A percentile compares a stretch with the other conserved stretches of the same genome.
Evolutionary conservation across 129 eudicot genomes (phyloP).

Genomic region (Flaveria bidentis): DNA sequence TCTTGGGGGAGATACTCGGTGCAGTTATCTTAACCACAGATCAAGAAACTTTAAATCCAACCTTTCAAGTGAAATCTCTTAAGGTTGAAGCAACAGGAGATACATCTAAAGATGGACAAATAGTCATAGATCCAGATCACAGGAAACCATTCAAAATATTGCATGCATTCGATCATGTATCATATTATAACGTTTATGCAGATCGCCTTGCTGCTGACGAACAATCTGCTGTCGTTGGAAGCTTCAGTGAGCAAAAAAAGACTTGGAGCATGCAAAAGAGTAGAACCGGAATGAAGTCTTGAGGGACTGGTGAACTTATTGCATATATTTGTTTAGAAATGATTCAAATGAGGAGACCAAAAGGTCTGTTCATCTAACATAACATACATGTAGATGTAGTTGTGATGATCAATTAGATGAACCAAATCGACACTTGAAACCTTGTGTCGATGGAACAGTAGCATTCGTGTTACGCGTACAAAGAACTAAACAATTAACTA

Average conservation of each 20-base stretch:
- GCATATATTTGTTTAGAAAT: neutral
- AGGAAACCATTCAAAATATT: slow-evolving; percentile 54
- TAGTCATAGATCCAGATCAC: slow-evolving; percentile 34
- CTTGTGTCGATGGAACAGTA: too few relatives aligned
- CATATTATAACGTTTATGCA: slow-evolving; percentile 55
- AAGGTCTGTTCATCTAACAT: neutral
- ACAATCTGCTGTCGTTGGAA: slow-evolving; percentile 75
- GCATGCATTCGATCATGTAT: slow-evolving; percentile 43
- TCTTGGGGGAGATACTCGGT: slow-evolving; percentile 79
- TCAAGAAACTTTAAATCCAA: slow-evolving; percentile 43
- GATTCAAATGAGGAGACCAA: neutral
- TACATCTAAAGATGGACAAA: slow-evolving; percentile 62
- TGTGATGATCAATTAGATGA: neutral
- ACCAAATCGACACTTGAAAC: too few relatives aligned
- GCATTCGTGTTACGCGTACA: neutral
- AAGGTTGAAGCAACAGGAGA: slow-evolving; percentile 53
- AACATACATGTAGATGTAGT: slow-evolving; percentile 9
- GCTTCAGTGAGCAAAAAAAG: slow-evolving; percentile 64
- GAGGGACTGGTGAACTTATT: slow-evolving; percentile 12
- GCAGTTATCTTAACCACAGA: slow-evolving; percentile 57
- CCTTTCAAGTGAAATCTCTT: slow-evolving; percentile 33
- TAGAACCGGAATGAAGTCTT: slow-evolving; percentile 13
- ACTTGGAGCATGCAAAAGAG: slow-evolving; percentile 47
- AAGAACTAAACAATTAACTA: neutral
- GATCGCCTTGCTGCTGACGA: slow-evolving; percentile 49